These are phyloP conservation scores for Raddia guianensis DNA, from an alignment of 176 grass and related monocot species.

Conservation along the genomic window DNA sequence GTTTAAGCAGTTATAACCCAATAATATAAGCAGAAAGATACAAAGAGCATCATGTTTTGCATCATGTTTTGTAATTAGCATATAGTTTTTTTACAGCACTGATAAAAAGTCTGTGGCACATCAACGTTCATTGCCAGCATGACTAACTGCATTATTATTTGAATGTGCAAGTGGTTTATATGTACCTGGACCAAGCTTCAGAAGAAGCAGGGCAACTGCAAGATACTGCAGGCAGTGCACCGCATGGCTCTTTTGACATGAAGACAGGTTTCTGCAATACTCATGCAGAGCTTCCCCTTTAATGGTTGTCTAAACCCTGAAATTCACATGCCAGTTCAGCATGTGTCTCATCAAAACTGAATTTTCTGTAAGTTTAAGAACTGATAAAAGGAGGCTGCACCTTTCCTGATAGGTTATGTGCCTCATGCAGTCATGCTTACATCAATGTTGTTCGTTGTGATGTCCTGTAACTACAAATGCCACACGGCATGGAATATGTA, in stretches of 20 bases:
- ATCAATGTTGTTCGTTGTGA: not conserved
- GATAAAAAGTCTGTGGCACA: constrained; percentile 12
- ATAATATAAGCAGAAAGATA: constrained; percentile 20
- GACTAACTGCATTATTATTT: not conserved
- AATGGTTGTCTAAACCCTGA: constrained; percentile 9
- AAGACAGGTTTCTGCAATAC: constrained; percentile 12
- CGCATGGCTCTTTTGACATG: constrained; percentile 6
- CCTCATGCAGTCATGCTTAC: not conserved
- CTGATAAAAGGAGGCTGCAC: not conserved
- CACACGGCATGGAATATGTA: not conserved
- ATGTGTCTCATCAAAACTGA: not conserved
- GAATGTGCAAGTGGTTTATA: not conserved
- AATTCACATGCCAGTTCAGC: constrained; percentile 12
- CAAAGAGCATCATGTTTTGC: not conserved
- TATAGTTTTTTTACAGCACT: not conserved
- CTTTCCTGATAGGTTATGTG: not conserved
- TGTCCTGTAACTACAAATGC: not conserved
- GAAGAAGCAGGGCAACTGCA: constrained; percentile 10
- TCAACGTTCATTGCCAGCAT: constrained; percentile 1
- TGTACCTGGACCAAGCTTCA: constrained; percentile 6
- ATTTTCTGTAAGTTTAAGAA: not conserved
- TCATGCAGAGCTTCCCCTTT: constrained; percentile 22
- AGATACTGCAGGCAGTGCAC: not conserved
- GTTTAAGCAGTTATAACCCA: not conserved
- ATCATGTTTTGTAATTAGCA: not conserved